These are phyloP conservation scores for Globisporangium yorkense DNA, from an alignment of 352 stramenopile species.

Conservation along the genomic window DNA sequence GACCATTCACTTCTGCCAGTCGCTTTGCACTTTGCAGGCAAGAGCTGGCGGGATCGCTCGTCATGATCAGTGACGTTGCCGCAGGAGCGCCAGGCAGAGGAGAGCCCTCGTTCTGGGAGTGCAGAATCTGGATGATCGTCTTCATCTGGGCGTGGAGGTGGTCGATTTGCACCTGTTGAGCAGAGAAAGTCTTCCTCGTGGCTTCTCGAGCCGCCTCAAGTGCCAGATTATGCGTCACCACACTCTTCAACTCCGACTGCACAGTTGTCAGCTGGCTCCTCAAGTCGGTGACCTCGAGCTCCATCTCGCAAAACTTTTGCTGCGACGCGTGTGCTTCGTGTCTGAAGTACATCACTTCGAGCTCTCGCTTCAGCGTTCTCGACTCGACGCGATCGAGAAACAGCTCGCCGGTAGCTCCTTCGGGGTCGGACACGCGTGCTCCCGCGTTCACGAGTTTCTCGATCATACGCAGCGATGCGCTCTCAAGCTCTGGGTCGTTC, in stretches of 20 bases:
- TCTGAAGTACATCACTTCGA: conserved; percentile 55
- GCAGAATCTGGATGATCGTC: conserved; percentile 37
- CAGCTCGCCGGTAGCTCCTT: conserved; percentile 3
- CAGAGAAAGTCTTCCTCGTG: not conserved
- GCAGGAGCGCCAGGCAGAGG: not conserved
- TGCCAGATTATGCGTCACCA: not conserved
- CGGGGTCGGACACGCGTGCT: not conserved
- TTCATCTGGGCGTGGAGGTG: conserved; percentile 60
- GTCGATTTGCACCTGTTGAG: conserved; percentile 33
- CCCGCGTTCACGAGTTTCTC: conserved; percentile 8
- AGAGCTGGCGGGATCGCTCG: not conserved
- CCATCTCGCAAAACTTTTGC: too few relatives aligned
- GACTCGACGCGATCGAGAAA: conserved; percentile 47
- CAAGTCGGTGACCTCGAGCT: not conserved
- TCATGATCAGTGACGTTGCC: not conserved
- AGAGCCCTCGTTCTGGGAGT: conserved; percentile 7
- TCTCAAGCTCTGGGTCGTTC: conserved; percentile 27
- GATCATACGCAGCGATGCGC: conserved; percentile 16
- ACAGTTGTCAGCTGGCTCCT: not conserved
- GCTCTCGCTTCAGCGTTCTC: conserved; percentile 35
- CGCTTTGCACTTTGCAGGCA: not conserved
- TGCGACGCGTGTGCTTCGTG: conserved; percentile 16
- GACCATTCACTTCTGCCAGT: not conserved
- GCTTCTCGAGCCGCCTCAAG: not conserved
- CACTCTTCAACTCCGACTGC: not conserved